Percentiles rank a stretch among this genome's conserved stretches.
Conservation (phyloP, 345 rosid species). For the Hevea brasiliensis region DNA sequence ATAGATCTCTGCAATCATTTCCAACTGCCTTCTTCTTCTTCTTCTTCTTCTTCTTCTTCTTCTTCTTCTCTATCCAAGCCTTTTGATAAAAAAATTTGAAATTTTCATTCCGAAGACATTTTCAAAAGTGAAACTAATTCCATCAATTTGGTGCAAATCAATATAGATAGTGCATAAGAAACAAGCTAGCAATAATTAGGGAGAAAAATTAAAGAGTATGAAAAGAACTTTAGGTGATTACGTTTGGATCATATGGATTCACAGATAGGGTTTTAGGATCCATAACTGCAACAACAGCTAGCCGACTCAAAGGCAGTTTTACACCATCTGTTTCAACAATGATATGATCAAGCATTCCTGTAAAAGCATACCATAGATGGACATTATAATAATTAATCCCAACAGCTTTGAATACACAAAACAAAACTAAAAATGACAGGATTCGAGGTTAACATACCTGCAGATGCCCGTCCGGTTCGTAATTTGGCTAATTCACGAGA, state of each 20-base stretch:
- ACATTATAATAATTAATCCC: conserved; percentile 12
- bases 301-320: conserved; percentile 76
- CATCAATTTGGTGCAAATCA: not conserved
- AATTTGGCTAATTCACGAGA: conserved; percentile 75
- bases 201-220: not conserved
- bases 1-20: not conserved
- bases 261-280: conserved; percentile 84
- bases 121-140: not conserved
- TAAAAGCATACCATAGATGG: conserved; percentile 13
- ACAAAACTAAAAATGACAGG: not conserved
- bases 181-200: not conserved
- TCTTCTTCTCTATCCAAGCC: not conserved
- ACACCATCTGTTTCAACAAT: conserved; percentile 73
- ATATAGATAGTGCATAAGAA: not conserved
- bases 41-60: no score
- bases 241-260: conserved; percentile 91
- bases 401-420: not conserved
- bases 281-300: conserved; percentile 85
- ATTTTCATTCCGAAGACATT: not conserved
- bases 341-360: conserved; percentile 96
- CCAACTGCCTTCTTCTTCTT: not conserved
- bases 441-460: conserved; percentile 50
- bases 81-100: not conserved
- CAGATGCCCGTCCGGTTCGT: conserved; percentile 85
- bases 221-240: conserved; percentile 29